A percentile compares a stretch with the other conserved stretches of the same genome.
Evolutionary conservation across 148 eudicot species (phyloP).

Genomic region (Pharnaceum exiguum): DNA sequence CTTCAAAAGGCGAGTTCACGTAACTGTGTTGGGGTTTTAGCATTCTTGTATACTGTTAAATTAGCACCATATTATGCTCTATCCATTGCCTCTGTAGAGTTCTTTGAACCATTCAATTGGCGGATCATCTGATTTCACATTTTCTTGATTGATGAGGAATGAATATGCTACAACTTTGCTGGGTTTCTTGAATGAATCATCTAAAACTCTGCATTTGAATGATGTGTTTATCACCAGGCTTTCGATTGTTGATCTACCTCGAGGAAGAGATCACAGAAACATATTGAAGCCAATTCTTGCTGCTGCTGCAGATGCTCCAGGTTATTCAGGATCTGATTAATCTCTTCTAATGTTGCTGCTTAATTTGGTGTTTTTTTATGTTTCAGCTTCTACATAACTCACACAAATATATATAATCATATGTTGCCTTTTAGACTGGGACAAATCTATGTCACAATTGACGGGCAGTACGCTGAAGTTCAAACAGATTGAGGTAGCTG

Average conservation of each 20-base stretch:
- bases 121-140: not conserved
- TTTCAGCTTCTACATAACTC: not conserved
- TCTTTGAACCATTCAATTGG: not conserved
- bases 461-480: constrained; percentile 32
- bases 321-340: constrained; percentile 22
- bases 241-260: constrained; percentile 9
- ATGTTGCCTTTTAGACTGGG: constrained; percentile 33
- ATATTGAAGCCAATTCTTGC: constrained; percentile 41
- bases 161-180: not conserved
- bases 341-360: not conserved
- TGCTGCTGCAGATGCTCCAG: constrained; percentile 51
- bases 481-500: constrained; percentile 45
- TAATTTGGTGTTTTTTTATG: not conserved
- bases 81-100: no score
- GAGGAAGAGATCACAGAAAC: constrained; percentile 23
- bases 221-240: constrained; percentile 14
- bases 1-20: constrained; percentile 20
- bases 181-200: not conserved
- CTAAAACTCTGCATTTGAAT: not conserved
- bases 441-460: constrained; percentile 39
- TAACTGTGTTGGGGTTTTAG: not conserved
- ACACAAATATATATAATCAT: not conserved
- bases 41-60: not conserved
- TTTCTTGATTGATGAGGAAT: no score
- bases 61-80: not conserved